A percentile compares a stretch with the other conserved stretches of the same genome.
These are phyloP conservation scores for Wickerhamomyces sydowiorum DNA, from an alignment of 805 yeast genomes.

Conservation along the genomic window DNA sequence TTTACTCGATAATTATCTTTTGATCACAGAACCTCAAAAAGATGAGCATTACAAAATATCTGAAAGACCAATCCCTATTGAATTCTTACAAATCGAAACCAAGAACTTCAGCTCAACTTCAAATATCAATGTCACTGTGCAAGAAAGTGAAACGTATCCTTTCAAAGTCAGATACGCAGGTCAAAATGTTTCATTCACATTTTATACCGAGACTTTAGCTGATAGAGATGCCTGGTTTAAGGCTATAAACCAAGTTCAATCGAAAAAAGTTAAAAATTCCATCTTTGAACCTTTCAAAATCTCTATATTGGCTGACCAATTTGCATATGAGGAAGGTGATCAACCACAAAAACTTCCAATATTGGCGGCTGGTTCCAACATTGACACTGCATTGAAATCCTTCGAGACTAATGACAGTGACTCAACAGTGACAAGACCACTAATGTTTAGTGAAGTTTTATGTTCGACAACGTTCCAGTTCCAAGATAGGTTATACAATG, in stretches of 20 bases:
- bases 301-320: constrained; percentile 49
- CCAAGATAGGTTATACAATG: constrained; percentile 37
- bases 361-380: constrained; percentile 45
- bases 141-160: constrained; percentile 18
- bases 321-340: constrained; percentile 56
- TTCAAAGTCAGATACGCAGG: constrained; percentile 58
- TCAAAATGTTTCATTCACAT: constrained; percentile 46
- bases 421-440: constrained; percentile 20
- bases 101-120: constrained; percentile 23
- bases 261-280: constrained; percentile 30
- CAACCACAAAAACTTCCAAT: constrained; percentile 47
- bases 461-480: constrained; percentile 42
- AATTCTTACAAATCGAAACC: constrained; percentile 47
- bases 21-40: constrained; percentile 53
- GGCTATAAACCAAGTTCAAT: constrained; percentile 42
- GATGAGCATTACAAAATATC: constrained; percentile 36
- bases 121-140: background rate
- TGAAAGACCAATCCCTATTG: constrained; percentile 59
- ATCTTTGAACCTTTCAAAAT: constrained; percentile 50
- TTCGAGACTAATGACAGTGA: constrained; percentile 23
- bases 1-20: constrained; percentile 63
- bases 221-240: constrained; percentile 58
- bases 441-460: constrained; percentile 31
- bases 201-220: constrained; percentile 37
- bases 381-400: constrained; percentile 34